Conservation (phyloP, 306 rosid species). For the Cucurbita argyrosperma region DNA sequence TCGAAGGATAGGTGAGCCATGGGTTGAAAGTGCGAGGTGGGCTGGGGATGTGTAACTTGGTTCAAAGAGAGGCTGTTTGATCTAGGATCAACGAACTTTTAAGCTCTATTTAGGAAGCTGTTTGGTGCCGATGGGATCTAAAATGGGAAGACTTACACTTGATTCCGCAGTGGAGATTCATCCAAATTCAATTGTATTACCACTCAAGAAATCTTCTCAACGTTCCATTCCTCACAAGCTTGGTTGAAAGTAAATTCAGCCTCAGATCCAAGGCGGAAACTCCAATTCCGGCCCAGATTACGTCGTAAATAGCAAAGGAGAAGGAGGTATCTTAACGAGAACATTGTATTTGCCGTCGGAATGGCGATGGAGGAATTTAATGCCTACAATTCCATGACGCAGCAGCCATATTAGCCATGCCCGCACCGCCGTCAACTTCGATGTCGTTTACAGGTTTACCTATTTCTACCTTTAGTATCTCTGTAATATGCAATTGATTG, state of each 20-base stretch:
- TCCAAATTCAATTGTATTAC: too few species aligned
- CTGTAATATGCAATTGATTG: neutral
- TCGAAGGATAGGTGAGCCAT: too few species aligned
- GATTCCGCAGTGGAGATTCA: too few species aligned
- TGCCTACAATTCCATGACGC: slow-evolving; percentile 32
- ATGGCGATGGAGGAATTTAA: slow-evolving; percentile 53
- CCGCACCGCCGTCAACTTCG: slow-evolving; percentile 75
- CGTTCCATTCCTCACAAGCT: neutral
- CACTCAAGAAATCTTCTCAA: neutral
- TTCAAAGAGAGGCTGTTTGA: too few species aligned
- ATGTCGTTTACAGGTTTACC: slow-evolving; percentile 43
- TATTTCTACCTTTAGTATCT: neutral
- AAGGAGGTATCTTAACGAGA: neutral
- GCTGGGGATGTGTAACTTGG: too few species aligned
- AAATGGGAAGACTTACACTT: too few species aligned
- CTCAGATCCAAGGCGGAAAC: neutral
- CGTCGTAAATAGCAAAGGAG: neutral
- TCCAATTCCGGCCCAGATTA: neutral
- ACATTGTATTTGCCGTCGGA: neutral
- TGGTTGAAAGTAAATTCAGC: neutral
- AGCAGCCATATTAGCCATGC: slow-evolving; percentile 37
- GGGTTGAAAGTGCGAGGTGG: too few species aligned
- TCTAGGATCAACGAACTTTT: too few species aligned
- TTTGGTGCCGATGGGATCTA: too few species aligned
- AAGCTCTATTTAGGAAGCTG: too few species aligned